Percentiles rank a stretch among this genome's conserved stretches.
phyloP scores from a whole-genome alignment of 2,329 filamentous ascomycete species.

The Bipolaris bicolor region DNA sequence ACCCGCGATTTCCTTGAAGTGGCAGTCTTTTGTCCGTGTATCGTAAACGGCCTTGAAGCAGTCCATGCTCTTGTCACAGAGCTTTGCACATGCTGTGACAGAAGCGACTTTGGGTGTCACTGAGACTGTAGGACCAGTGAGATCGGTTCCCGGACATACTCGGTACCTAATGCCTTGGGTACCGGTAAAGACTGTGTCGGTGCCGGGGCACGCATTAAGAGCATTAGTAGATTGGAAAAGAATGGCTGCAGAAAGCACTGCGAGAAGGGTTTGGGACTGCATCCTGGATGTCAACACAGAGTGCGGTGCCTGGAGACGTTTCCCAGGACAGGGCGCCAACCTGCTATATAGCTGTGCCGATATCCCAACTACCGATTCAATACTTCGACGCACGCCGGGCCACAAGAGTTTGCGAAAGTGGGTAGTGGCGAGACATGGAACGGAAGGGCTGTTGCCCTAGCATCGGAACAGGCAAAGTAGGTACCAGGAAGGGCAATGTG shows the following conservation, averaged over 20 bases:
- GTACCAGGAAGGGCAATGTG: constrained; percentile 6
- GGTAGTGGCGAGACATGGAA: constrained; percentile 6
- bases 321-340: background rate
- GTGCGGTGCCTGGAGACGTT: constrained; percentile 8
- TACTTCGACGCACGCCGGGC: constrained; percentile 19
- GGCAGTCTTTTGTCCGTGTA: constrained; percentile 25
- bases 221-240: constrained; percentile 23
- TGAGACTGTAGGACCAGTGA: constrained; percentile 20
- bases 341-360: constrained; percentile 9
- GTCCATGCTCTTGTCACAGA: constrained; percentile 26
- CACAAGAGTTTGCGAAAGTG: constrained; percentile 2
- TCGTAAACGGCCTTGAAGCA: constrained; percentile 40
- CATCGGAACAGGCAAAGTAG: constrained; percentile 1
- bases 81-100: constrained; percentile 27
- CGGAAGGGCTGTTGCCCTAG: constrained; percentile 6
- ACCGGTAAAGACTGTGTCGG: constrained; percentile 29
- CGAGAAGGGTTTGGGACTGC: constrained; percentile 20
- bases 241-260: constrained; percentile 21
- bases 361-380: constrained; percentile 6
- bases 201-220: constrained; percentile 30
- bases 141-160: constrained; percentile 29
- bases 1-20: constrained; percentile 28
- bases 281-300: constrained; percentile 19
- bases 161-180: constrained; percentile 28
- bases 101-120: constrained; percentile 25